Conservation (phyloP, 441 rosid genomes). For the Adansonia madagascariensis region DNA sequence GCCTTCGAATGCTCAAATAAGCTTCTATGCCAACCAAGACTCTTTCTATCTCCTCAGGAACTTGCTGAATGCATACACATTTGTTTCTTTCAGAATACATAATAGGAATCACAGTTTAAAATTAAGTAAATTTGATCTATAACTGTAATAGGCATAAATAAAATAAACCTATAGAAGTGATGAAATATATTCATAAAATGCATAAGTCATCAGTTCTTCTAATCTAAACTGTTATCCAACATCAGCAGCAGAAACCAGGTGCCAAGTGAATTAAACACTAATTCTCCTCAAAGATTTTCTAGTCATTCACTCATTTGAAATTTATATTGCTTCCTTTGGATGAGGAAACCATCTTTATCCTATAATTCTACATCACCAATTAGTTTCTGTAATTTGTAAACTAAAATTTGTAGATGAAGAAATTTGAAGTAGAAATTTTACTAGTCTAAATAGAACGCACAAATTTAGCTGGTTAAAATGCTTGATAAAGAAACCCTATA, state of each 20-base stretch:
- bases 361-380: background rate
- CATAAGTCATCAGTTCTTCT: background rate
- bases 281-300: conserved; percentile 8
- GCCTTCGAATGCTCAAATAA: conserved; percentile 90
- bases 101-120: background rate
- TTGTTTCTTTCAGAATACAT: conserved; percentile 20
- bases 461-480: background rate
- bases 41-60: conserved; percentile 95
- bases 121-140: background rate
- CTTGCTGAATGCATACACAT: conserved; percentile 68
- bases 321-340: background rate
- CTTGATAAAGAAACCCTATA: background rate
- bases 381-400: background rate
- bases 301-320: background rate
- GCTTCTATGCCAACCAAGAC: conserved; percentile 93
- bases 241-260: background rate
- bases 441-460: background rate
- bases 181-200: background rate
- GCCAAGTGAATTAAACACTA: background rate
- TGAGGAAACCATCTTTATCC: background rate
- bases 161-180: background rate
- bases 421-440: background rate
- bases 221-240: conserved; percentile 7
- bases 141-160: background rate
- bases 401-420: background rate